Evolutionary conservation across 2,329 filamentous ascomycete species (phyloP), one percentile per base, ranked within the genome.

Genomic region (Colletotrichum scovillei): DNA sequence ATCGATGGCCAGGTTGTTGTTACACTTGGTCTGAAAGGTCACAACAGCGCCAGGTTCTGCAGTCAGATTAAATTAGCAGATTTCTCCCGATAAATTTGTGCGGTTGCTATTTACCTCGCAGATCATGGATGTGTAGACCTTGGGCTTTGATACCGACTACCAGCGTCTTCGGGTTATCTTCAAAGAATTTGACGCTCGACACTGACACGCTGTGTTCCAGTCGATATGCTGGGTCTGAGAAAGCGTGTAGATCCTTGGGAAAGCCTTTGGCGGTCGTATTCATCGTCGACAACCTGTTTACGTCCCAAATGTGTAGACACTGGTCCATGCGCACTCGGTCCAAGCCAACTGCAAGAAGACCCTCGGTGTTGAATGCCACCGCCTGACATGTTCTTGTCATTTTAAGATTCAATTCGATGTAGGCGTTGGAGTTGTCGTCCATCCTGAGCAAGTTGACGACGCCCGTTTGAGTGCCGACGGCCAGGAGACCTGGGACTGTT

Each of bases 241-340:
- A 82, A 79, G 86, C 77, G 81, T 88, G 81, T 52, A 85, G 80
- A 62, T 87, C 85, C 2, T 82, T 76, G 2, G 87, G 85, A 38
- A 90, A 91, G 28, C 90, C 90, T 38, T 82, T 82, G 24, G 81
- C 81, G 19, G 80, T 82, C 42, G 84, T 79, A 76, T 86, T 86
- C 81, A 88, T 83, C 56, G 82, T 86, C 24, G 86, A 88, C 60
- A 91, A 86, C 52, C 90, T 89, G 76, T 90, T 92, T 67, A 95
- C 88, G 80, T 97, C 94, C 89, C 94, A 97, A 35, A 97, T 92
- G 78, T 96, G 94, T 62, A 97, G 87, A 77, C 93, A 95, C 75
- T 93, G 90, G 79, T 97, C 94, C 82, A 94, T 95, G 38, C 94
- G 90, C 28, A 95, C 94, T 77, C 93, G 89, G 78, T 97, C 94